phyloP scores from a whole-genome alignment of 1,284 basidiomycete species.

The Cystobasidium sp. region DNA sequence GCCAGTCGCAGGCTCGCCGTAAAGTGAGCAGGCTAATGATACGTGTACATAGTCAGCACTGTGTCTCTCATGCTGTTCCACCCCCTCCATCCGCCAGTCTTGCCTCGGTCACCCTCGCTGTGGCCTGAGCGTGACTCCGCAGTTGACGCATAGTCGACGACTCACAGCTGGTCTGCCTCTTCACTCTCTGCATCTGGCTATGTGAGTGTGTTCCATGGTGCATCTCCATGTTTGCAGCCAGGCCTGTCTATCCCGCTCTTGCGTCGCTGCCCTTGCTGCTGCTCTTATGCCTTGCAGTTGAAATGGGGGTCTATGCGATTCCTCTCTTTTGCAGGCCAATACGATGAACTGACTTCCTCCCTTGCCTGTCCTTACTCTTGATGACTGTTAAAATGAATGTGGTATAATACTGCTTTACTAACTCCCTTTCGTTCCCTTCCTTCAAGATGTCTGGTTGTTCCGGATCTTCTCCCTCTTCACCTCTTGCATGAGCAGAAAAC shows the following conservation, averaged over 20 bases:
- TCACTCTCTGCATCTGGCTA: conserved; percentile 13
- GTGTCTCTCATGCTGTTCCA: not conserved
- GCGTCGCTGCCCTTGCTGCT: not conserved
- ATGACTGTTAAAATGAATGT: not conserved
- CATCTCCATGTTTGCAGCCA: not conserved
- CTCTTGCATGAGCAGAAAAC: too few species aligned
- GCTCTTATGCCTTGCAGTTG: not conserved
- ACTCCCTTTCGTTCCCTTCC: not conserved
- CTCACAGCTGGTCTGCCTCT: conserved; percentile 13
- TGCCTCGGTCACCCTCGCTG: not conserved
- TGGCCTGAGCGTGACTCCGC: not conserved
- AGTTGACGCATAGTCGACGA: not conserved
- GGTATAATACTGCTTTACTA: not conserved
- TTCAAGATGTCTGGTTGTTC: not conserved
- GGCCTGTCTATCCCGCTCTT: not conserved
- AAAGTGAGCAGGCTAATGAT: conserved; percentile 62
- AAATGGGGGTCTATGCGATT: not conserved
- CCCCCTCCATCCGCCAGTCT: not conserved
- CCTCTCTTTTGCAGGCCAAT: not conserved
- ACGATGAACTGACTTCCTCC: too few species aligned
- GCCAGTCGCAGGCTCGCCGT: conserved; percentile 66
- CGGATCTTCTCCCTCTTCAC: not conserved
- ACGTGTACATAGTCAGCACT: not conserved
- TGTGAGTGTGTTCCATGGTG: not conserved
- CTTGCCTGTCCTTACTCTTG: not conserved